Percentiles rank a stretch among this genome's conserved stretches.
These are phyloP conservation scores for Lasiosphaeria ovina DNA, from an alignment of 495 filamentous ascomycete genomes.

Conservation along the genomic window DNA sequence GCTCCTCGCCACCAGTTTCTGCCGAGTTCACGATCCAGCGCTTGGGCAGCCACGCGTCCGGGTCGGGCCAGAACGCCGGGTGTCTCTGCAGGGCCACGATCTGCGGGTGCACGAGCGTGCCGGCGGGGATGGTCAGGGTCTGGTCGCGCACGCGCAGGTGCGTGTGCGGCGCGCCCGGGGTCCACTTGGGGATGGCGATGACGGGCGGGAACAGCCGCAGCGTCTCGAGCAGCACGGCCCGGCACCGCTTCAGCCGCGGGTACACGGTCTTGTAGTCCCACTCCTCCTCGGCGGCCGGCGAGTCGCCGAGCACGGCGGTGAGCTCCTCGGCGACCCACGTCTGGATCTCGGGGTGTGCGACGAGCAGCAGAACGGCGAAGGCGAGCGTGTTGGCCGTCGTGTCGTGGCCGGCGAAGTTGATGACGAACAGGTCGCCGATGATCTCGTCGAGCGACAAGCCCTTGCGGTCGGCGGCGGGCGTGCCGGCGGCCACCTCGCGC, in stretches of 20 bases:
- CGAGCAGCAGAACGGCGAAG: slow-evolving; percentile 47
- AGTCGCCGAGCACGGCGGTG: slow-evolving; percentile 18
- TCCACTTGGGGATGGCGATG: slow-evolving; percentile 40
- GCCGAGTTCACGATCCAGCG: slow-evolving; percentile 29
- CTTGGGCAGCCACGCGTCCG: slow-evolving; percentile 32
- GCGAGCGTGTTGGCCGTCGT: slow-evolving; percentile 52
- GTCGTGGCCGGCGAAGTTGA: slow-evolving; percentile 56
- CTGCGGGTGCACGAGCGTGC: slow-evolving; percentile 14
- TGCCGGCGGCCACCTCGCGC: background rate
- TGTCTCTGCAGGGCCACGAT: slow-evolving; percentile 22
- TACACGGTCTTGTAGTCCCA: slow-evolving; percentile 45
- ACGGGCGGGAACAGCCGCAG: slow-evolving; percentile 49
- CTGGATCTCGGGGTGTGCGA: slow-evolving; percentile 48
- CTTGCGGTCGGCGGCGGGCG: slow-evolving; percentile 1
- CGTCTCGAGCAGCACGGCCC: slow-evolving; percentile 52
- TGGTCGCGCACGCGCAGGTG: background rate
- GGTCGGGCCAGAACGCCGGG: slow-evolving; percentile 34
- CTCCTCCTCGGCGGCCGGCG: slow-evolving; percentile 9
- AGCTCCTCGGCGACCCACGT: slow-evolving; percentile 32
- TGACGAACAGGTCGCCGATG: slow-evolving; percentile 53
- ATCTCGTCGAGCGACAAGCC: slow-evolving; percentile 35
- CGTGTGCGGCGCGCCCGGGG: slow-evolving; percentile 24
- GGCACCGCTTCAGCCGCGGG: slow-evolving; percentile 40
- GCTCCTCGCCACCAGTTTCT: slow-evolving; percentile 21
- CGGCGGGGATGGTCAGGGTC: slow-evolving; percentile 19